Base-by-base conservation (phyloP, 164 flowering plant genomes). In the Vitis labrusca region DNA sequence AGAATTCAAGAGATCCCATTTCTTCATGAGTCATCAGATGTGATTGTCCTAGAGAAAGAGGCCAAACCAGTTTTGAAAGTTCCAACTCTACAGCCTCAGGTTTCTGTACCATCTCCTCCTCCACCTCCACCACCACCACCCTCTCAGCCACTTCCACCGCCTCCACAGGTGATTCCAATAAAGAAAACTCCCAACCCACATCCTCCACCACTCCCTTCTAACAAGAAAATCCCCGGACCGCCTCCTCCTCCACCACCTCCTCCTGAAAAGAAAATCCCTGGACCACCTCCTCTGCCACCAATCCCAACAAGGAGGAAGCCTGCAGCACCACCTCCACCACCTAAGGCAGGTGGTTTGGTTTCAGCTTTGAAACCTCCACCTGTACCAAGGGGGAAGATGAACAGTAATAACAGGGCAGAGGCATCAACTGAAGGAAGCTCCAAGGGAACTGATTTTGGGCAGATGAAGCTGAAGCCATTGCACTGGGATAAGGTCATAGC, bases 401-500 rank as follows among this genome's bases (percentile, higher is more conserved):
- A 27, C 65, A 66, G 65, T 32, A 70, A 60, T 12, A 72, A 13
- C 50, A 53, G 65, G 29, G 70, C 52, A 71, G 65, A 59, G 50
- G 49, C 74, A n/a, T 23, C 80, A 13, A 32, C 56, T 0, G 76
- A 51, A 63, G 85, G 81, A 30, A 55, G 61, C 27, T 56, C 63
- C 13, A 59, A 15, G 56, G 69, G 29, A 17, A 49, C 48, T 47
- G 69, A 47, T 17, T 27, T 37, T 10, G 81, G 73, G 8, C 83
- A 82, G 64, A 68, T 78, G 32, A 93, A 89, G 79, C 66, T 93
- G 73, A 93, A 91, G 81, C 93, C 98, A 14, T 74, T 93, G 72
- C 98, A 91, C 58, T 93, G 98, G 98, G 98, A 93, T 65, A 93
- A 91, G 77, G 89, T 93, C 48, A 75, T 70, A n/a, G 80, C 87